phyloP scores from a whole-genome alignment of 805 yeast species.

The Pachysolen tannophilus region DNA sequence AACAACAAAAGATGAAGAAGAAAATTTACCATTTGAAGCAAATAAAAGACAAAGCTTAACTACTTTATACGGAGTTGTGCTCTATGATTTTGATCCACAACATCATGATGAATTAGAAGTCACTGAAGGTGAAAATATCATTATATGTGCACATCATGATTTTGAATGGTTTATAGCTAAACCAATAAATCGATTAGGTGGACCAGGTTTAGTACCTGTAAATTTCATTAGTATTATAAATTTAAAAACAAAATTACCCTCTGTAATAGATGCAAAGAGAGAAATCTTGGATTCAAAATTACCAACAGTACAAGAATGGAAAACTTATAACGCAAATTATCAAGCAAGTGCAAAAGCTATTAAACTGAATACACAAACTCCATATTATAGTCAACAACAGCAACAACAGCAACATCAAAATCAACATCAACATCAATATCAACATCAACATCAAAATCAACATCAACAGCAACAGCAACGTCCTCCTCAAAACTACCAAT shows the following conservation, averaged over 20 bases:
- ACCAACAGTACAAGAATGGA: constrained; percentile 97
- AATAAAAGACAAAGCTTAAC: constrained; percentile 15
- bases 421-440: too few species aligned
- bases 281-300: constrained; percentile 61
- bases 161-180: constrained; percentile 98
- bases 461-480: constrained; percentile 1
- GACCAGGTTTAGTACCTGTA: constrained; percentile 94
- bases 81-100: constrained; percentile 83
- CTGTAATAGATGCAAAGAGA: constrained; percentile 37
- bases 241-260: constrained; percentile 28
- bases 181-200: constrained; percentile 90
- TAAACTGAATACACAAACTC: background rate
- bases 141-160: constrained; percentile 93
- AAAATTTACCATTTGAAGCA: constrained; percentile 12
- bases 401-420: too few species aligned
- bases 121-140: constrained; percentile 77
- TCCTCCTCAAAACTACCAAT: background rate
- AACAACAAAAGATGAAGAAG: constrained; percentile 16
- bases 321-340: constrained; percentile 79
- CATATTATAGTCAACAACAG: too few species aligned
- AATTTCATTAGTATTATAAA: constrained; percentile 83
- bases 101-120: constrained; percentile 80
- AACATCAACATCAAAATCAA: too few species aligned
- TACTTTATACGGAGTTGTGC: constrained; percentile 68
- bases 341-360: constrained; percentile 29